These are phyloP conservation scores for Pseudozyma tsukubaensis DNA, from an alignment of 1,284 basidiomycete genomes.

Conservation along the genomic window DNA sequence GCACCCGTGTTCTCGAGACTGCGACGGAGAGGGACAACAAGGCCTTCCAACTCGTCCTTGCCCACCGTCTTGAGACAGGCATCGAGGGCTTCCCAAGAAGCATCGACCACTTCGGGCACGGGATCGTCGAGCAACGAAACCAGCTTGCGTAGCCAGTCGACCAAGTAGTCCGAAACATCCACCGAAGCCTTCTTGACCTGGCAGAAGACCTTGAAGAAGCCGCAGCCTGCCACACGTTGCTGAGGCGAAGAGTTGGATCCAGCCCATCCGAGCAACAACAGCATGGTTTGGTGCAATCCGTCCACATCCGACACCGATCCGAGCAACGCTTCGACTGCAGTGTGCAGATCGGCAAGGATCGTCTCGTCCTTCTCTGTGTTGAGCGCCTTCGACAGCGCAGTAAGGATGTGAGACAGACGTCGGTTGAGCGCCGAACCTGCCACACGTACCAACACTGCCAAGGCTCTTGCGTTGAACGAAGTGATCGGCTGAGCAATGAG, in stretches of 20 bases:
- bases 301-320: conserved; percentile 58
- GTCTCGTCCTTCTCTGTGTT: conserved; percentile 57
- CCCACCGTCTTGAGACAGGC: conserved; percentile 88
- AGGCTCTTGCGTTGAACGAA: conserved; percentile 92
- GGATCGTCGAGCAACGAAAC: conserved; percentile 86
- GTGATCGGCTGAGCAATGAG: conserved; percentile 90
- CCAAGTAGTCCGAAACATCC: conserved; percentile 74
- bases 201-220: conserved; percentile 61
- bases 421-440: conserved; percentile 87
- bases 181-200: conserved; percentile 54
- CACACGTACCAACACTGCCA: conserved; percentile 89
- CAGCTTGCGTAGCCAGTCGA: conserved; percentile 96
- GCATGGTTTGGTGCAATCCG: conserved; percentile 66
- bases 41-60: conserved; percentile 87
- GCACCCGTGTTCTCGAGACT: conserved; percentile 87
- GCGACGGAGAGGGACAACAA: conserved; percentile 78
- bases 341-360: conserved; percentile 35
- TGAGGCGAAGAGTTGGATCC: conserved; percentile 46
- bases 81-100: conserved; percentile 86
- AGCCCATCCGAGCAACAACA: conserved; percentile 66
- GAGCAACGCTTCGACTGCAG: conserved; percentile 56
- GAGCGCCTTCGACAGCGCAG: conserved; percentile 61
- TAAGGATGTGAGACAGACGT: conserved; percentile 57
- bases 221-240: conserved; percentile 57
- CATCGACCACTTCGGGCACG: conserved; percentile 79